Evolutionary conservation across 768 basidiomycete species (phyloP).

Genomic region (Sporobolomyces pararoseus): DNA sequence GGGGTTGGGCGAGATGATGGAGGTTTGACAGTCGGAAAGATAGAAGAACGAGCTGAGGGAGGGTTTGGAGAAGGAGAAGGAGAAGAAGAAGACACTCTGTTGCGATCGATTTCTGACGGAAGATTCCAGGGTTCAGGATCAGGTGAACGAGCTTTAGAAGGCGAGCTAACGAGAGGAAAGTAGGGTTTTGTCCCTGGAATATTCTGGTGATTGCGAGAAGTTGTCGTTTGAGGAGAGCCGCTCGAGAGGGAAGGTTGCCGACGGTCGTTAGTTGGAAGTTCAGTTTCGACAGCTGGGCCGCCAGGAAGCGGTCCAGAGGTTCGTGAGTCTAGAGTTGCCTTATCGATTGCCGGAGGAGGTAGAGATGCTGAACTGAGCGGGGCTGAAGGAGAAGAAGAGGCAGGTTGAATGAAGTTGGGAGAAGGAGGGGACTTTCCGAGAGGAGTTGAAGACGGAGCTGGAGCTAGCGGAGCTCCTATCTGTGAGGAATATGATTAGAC

Average conservation of each 20-base stretch:
- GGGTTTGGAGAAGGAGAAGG: neutral
- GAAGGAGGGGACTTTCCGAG: neutral
- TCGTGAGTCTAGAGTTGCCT: too few species aligned
- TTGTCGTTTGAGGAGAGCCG: neutral
- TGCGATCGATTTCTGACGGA: neutral
- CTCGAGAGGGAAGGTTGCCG: neutral
- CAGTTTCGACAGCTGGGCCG: neutral
- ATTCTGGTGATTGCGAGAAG: neutral
- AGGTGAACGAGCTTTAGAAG: neutral
- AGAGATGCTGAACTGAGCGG: neutral
- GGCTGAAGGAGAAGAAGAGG: neutral
- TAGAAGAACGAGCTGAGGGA: neutral
- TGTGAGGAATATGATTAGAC: too few species aligned
- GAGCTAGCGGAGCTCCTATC: neutral
- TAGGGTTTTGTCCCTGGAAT: slow-evolving; percentile 10
- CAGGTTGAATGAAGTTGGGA: neutral
- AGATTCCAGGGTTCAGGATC: too few species aligned
- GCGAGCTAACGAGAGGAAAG: slow-evolving; percentile 17
- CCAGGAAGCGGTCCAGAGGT: too few species aligned
- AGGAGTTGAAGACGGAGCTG: neutral
- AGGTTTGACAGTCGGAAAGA: slow-evolving; percentile 13
- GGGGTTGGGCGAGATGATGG: slow-evolving; percentile 5
- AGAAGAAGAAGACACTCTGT: neutral
- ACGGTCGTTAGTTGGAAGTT: neutral
- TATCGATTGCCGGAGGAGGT: neutral